These are phyloP conservation scores for Tylopilus sp. DNA, from an alignment of 1,284 basidiomycete species.

Conservation along the genomic window DNA sequence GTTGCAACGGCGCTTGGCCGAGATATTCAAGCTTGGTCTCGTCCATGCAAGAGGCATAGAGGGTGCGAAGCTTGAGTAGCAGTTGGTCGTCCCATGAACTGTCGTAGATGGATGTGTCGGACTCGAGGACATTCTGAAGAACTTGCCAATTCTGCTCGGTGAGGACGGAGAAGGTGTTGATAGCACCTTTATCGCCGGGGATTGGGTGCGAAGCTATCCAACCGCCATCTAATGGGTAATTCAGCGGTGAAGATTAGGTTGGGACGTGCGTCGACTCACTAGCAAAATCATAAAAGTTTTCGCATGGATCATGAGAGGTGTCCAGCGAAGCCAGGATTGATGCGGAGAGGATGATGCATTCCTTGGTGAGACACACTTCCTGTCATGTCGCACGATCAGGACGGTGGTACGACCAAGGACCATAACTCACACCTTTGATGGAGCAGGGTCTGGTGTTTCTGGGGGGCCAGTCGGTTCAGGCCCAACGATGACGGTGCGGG, in stretches of 20 bases:
- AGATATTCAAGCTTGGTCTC: constrained; percentile 61
- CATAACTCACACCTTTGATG: constrained; percentile 23
- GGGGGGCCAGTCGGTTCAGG: constrained; percentile 36
- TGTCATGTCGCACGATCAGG: constrained; percentile 26
- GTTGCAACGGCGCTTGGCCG: constrained; percentile 58
- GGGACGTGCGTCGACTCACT: constrained; percentile 48
- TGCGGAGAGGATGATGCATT: constrained; percentile 83
- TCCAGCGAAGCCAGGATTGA: constrained; percentile 82
- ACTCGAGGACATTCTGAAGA: constrained; percentile 57
- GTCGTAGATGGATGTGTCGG: constrained; percentile 28
- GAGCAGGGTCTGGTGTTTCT: constrained; percentile 22
- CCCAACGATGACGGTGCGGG: constrained; percentile 31
- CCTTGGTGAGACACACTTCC: constrained; percentile 70
- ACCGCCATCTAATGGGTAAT: constrained; percentile 56
- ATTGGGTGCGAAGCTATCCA: constrained; percentile 81
- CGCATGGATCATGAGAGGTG: constrained; percentile 84
- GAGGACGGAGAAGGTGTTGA: constrained; percentile 60
- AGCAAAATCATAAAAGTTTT: constrained; percentile 91
- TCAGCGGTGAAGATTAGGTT: constrained; percentile 4
- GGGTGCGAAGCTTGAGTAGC: constrained; percentile 73
- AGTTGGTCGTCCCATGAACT: constrained; percentile 61
- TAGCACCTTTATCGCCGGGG: constrained; percentile 77
- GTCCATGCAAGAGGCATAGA: constrained; percentile 84
- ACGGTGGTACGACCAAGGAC: not conserved
- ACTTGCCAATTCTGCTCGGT: constrained; percentile 62